Percentiles rank a stretch among this genome's conserved stretches.
These are phyloP conservation scores for Allodekkera sacchari DNA, from an alignment of 805 yeast genomes.

Conservation along the genomic window DNA sequence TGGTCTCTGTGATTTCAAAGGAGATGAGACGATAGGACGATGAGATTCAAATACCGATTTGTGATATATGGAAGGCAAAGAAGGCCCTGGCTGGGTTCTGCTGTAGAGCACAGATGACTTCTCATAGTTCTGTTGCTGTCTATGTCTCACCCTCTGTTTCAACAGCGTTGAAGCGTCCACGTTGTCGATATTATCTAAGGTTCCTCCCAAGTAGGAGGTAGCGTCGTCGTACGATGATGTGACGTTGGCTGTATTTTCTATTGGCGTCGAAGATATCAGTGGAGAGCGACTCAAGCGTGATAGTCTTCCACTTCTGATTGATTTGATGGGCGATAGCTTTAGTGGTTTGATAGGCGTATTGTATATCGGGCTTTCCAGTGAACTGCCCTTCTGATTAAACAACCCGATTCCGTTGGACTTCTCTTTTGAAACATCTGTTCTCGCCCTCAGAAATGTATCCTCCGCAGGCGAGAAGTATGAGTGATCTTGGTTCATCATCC, in stretches of 20 bases:
- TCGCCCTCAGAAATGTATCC: constrained; percentile 20
- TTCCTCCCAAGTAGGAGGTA: background rate
- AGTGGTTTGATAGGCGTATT: constrained; percentile 24
- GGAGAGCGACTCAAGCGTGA: constrained; percentile 1
- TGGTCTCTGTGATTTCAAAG: constrained; percentile 2
- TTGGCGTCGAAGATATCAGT: no score
- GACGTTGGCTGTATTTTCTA: background rate
- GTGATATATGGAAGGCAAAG: constrained; percentile 2
- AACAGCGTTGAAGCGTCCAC: constrained; percentile 10
- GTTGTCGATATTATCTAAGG: background rate
- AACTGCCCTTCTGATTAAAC: background rate
- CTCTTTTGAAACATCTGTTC: constrained; percentile 8
- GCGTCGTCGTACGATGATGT: no score
- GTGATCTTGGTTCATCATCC: background rate
- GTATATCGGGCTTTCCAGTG: background rate
- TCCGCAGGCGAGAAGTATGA: constrained; percentile 19
- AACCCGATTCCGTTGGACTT: constrained; percentile 2
- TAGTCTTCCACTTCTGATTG: constrained; percentile 3
- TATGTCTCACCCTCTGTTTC: constrained; percentile 8
- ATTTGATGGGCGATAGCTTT: constrained; percentile 25
- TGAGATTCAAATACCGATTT: constrained; percentile 5
- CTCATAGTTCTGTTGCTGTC: constrained; percentile 4
- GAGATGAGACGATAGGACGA: constrained; percentile 8
- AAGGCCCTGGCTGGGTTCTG: constrained; percentile 1
- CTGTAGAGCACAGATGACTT: background rate